Evolutionary conservation across 352 stramenopile genomes (phyloP).

Genomic region (Peronosclerospora sorghi): DNA sequence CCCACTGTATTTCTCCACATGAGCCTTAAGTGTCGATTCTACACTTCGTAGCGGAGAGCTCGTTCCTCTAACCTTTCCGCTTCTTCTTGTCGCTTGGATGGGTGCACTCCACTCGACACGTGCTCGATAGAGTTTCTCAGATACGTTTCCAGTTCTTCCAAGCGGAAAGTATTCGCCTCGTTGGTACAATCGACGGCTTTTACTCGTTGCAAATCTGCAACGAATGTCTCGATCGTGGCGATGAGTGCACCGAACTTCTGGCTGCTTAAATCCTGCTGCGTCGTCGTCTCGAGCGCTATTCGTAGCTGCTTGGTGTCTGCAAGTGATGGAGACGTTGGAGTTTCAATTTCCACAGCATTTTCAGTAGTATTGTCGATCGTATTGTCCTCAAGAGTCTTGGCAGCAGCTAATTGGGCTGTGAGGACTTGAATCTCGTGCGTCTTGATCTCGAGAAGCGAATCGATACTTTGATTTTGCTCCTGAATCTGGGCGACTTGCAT

Average conservation of each 20-base stretch:
- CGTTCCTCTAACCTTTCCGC: slow-evolving; percentile 6
- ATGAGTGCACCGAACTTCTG: too few species aligned
- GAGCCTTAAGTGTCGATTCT: slow-evolving; percentile 18
- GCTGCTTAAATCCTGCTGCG: too few species aligned
- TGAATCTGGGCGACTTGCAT: slow-evolving; percentile 26
- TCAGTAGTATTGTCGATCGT: too few species aligned
- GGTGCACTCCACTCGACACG: slow-evolving; percentile 2
- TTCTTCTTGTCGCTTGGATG: slow-evolving; percentile 1
- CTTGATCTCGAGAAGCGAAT: slow-evolving; percentile 35
- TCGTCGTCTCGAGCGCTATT: too few species aligned
- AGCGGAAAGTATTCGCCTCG: too few species aligned
- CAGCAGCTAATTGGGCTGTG: slow-evolving; percentile 15
- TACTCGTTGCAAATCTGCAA: background rate
- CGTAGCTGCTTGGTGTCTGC: too few species aligned
- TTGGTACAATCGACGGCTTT: too few species aligned
- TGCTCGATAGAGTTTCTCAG: background rate
- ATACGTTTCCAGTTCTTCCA: too few species aligned
- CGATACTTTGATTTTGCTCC: slow-evolving; percentile 34
- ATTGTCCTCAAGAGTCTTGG: slow-evolving; percentile 8
- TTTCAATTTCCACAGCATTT: too few species aligned
- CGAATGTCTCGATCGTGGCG: slow-evolving; percentile 1
- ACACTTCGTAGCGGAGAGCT: slow-evolving; percentile 12
- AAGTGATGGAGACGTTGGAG: too few species aligned
- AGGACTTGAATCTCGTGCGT: slow-evolving; percentile 35
- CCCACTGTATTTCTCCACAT: slow-evolving; percentile 10